Evolutionary conservation across 2,329 filamentous ascomycete genomes (phyloP), one percentile per base, ranked within the genome.

Genomic region (Xylaria sp.): DNA sequence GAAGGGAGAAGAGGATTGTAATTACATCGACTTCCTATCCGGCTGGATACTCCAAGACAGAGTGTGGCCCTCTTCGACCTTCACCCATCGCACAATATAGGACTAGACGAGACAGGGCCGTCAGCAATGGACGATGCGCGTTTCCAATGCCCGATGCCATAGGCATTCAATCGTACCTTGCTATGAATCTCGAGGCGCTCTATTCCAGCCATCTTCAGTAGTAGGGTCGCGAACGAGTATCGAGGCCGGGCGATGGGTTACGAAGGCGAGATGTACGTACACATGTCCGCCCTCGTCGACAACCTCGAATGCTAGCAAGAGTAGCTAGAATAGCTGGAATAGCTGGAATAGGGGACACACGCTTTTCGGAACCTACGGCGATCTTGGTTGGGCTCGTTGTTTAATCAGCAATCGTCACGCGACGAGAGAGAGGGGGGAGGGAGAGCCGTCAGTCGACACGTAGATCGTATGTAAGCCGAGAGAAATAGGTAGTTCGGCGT

Each of bases 41-140:
- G 96, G 96, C 79, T 98, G 94, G 47, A 99, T 89, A 77, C 93
- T 98, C 96, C 96, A 99, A 18, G 94, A 97, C 75, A 99, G 94
- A 60, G 94, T 97, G 80, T 97, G 91, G 63, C 92, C 92, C 72
- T 93, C 91, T 65, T 94, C 91, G 74, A 98, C 95, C 79, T 93
- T 92, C 75, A 98, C 93, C 95, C 96, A 99, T 78, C 96, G 93
- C 66, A 99, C 93, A 75, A 99, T 94, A 83, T 99, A 99, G 72
- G 94, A 97, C 96, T 98, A 74, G 65, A 69, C 70, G 42, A 61
- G 57, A 53, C 60, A 21, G 5, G 1, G 48, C 40, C 60, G 65
- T 68, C n/a, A 70, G 60, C 64, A 59, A 62, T 35, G 47, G 67
- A 64, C 12, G 40, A n/a, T 50, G 42, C 60, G 73, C 63, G 77